Evolutionary conservation across 2,329 filamentous ascomycete species (phyloP), one percentile per base, ranked within the genome.

Genomic region (Aureobasidium pullulans): DNA sequence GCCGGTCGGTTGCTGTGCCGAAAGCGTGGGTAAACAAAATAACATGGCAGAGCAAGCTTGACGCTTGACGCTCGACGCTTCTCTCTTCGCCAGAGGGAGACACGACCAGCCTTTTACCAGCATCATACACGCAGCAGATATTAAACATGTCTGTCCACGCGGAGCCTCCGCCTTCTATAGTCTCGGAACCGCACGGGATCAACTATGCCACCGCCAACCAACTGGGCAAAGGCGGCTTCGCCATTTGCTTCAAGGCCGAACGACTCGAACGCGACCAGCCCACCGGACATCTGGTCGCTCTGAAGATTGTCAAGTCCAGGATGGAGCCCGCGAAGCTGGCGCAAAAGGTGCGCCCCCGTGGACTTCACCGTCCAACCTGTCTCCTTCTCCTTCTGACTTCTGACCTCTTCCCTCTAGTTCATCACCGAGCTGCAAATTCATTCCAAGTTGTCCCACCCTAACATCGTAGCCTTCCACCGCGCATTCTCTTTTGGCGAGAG

Each of bases 371-470:
- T 28, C 28, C 43, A n/a, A 13, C 2, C 13, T 16, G 32, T 16
- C 53, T 39, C 16, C 19, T 13, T 37, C 15, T 11, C 15, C 2
- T 42, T 32, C 54, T 44, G 42, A 52, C 64, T 62, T 42, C 23
- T 23, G 23, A 62, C 49, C 28, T 29, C n/a, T 15, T 6, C 50
- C 31, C 31, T 43, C 31, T 64, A 87, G 84, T 88, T 88, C 71
- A 82, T 85, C 59, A 86, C 84, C 2, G 94, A 99, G 73, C 83
- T 99, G 6, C 93, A 97, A 74, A 96, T 99, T 62, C 94, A 99
- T 76, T 96, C 94, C 44, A 99, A 97, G 72, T 93, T 99, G 85
- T 86, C 87, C 60, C 94, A 99, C 70, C 88, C 89, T 57, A 96
- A 96, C 72, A 93, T 99, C 65, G 94, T 99, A 63, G 88, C 93